Conservation (phyloP, 2,329 filamentous ascomycete species). For the Pyrenophora graminea region DNA sequence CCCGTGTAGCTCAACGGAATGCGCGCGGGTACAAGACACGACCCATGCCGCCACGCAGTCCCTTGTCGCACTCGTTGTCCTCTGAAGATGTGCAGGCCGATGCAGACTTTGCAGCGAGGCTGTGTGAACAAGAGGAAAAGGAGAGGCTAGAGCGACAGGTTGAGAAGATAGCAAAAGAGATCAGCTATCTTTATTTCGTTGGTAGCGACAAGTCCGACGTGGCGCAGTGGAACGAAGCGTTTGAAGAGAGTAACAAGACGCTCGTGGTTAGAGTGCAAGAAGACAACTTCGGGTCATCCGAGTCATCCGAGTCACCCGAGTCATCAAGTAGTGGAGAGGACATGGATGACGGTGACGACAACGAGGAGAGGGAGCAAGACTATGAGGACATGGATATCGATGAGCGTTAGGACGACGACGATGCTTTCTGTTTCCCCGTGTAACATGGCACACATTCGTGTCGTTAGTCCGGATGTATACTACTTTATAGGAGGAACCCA, state of each 20-base stretch:
- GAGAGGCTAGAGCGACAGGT: slow-evolving; percentile 15
- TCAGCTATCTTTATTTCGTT: slow-evolving; percentile 37
- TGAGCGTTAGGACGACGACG: slow-evolving; percentile 2
- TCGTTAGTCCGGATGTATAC: too few relatives aligned
- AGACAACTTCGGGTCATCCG: not conserved
- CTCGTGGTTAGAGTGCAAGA: slow-evolving; percentile 17
- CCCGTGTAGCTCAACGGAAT: slow-evolving; percentile 15
- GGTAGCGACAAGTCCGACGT: slow-evolving; percentile 13
- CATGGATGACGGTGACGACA: not conserved
- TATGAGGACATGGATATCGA: slow-evolving; percentile 18
- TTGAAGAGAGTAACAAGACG: slow-evolving; percentile 20
- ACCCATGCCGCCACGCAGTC: slow-evolving; percentile 24
- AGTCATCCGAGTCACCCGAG: not conserved
- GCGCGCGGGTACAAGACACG: slow-evolving; percentile 18
- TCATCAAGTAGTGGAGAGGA: not conserved
- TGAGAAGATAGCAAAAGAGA: slow-evolving; percentile 22
- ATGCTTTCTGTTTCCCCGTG: not conserved
- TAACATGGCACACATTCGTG: too few relatives aligned
- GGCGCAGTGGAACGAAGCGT: slow-evolving; percentile 22
- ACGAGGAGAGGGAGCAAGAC: slow-evolving; percentile 3
- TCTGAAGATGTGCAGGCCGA: slow-evolving; percentile 24
- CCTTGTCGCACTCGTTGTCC: slow-evolving; percentile 24
- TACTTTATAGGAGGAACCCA: too few relatives aligned
- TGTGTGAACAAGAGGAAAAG: slow-evolving; percentile 16
- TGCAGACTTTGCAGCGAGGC: slow-evolving; percentile 7